phyloP scores from a whole-genome alignment of 768 basidiomycete genomes.

The Naganishia randhawae region DNA sequence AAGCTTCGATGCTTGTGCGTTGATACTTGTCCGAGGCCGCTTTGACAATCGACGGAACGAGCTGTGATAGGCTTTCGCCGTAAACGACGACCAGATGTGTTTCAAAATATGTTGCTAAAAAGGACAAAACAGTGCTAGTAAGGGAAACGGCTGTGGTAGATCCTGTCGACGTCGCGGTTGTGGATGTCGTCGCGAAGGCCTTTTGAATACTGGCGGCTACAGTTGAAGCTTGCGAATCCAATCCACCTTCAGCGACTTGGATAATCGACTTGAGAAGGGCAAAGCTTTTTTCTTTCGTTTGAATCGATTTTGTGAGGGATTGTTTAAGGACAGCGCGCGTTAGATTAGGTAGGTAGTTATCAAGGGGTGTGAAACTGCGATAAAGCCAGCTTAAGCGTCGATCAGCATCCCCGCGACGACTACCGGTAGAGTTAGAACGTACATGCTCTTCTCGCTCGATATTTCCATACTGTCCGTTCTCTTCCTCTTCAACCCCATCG shows the following conservation, averaged over 20 bases:
- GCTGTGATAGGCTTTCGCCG: constrained; percentile 59
- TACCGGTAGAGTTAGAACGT: background rate
- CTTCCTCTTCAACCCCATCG: constrained; percentile 53
- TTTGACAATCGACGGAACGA: constrained; percentile 72
- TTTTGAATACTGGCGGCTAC: constrained; percentile 56
- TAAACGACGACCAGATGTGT: constrained; percentile 65
- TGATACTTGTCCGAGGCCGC: constrained; percentile 79
- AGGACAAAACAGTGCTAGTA: constrained; percentile 77
- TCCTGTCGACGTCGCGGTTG: constrained; percentile 32
- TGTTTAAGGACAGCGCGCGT: constrained; percentile 81
- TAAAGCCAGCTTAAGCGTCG: background rate
- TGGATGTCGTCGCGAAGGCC: constrained; percentile 36
- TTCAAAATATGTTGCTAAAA: constrained; percentile 78
- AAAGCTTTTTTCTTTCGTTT: constrained; percentile 82
- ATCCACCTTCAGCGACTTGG: constrained; percentile 73
- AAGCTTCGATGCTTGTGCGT: constrained; percentile 79
- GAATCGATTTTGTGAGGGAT: constrained; percentile 73
- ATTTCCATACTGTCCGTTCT: constrained; percentile 35
- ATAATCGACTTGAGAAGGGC: constrained; percentile 70
- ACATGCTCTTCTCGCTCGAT: background rate
- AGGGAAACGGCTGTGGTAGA: constrained; percentile 70
- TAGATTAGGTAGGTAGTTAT: constrained; percentile 69
- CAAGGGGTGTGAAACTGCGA: constrained; percentile 59
- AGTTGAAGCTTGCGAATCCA: constrained; percentile 64
- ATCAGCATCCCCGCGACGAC: background rate